A percentile compares a stretch with the other conserved stretches of the same genome.
Evolutionary conservation across 768 basidiomycete genomes (phyloP).

Genomic region (Austroboletus eburneus): DNA sequence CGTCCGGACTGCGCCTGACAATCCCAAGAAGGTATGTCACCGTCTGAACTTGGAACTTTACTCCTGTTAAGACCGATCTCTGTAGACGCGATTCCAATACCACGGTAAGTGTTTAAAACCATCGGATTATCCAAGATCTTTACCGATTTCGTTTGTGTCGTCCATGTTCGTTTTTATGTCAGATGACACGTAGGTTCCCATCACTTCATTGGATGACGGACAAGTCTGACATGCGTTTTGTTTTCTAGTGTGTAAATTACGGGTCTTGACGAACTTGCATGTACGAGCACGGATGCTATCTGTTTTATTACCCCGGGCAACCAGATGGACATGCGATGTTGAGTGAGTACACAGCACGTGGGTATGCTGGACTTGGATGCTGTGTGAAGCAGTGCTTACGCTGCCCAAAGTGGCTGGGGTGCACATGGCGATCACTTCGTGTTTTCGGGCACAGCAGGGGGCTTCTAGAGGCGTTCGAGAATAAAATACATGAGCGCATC

Average conservation of each 20-base stretch:
- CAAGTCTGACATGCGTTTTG: constrained; percentile 1
- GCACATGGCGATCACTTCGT: too few relatives aligned
- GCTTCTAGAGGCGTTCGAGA: neutral
- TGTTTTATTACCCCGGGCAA: constrained; percentile 17
- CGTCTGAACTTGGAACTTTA: neutral
- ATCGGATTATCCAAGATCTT: neutral
- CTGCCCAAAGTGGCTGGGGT: too few relatives aligned
- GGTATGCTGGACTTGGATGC: neutral
- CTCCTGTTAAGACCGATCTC: constrained; percentile 10
- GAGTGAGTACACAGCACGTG: neutral
- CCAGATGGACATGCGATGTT: constrained; percentile 3
- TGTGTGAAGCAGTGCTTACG: neutral
- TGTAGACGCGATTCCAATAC: constrained; percentile 75
- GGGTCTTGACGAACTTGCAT: constrained; percentile 14
- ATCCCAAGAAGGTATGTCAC: constrained; percentile 75
- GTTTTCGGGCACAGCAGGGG: too few relatives aligned
- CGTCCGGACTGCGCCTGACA: constrained; percentile 70
- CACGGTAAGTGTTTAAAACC: constrained; percentile 49
- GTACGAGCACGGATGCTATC: constrained; percentile 16
- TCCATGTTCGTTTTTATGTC: neutral
- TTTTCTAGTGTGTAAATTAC: constrained; percentile 35
- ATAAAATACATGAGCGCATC: neutral
- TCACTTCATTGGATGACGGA: neutral
- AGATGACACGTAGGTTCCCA: constrained; percentile 60
- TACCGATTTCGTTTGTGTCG: constrained; percentile 14